phyloP scores from a whole-genome alignment of 441 rosid genomes.

The Pelargonium fulgidum region DNA sequence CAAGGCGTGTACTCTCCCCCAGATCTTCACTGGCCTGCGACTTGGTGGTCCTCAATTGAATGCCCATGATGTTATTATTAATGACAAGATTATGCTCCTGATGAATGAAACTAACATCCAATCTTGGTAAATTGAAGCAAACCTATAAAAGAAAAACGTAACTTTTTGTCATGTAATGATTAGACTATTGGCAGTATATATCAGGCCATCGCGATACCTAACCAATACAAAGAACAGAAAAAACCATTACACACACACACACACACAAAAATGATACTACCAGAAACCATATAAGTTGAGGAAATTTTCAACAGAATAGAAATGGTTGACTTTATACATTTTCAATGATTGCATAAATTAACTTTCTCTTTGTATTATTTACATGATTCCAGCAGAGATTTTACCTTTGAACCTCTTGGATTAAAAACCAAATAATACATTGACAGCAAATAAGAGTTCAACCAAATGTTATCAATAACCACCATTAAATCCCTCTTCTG shows the following conservation, averaged over 20 bases:
- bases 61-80: slow-evolving; percentile 81
- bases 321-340: neutral
- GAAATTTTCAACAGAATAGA: neutral
- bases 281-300: neutral
- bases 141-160: slow-evolving; percentile 44
- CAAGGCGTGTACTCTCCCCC: slow-evolving; percentile 88
- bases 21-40: slow-evolving; percentile 72
- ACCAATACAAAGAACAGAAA: neutral
- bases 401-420: neutral
- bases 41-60: slow-evolving; percentile 67
- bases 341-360: neutral
- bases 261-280: neutral
- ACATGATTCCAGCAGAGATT: neutral
- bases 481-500: neutral
- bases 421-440: neutral
- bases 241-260: neutral
- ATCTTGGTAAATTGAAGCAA: slow-evolving; percentile 66
- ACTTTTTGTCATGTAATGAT: neutral
- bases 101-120: slow-evolving; percentile 75
- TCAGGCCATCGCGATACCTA: neutral
- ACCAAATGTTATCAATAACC: slow-evolving; percentile 4
- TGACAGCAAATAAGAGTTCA: neutral
- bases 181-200: neutral
- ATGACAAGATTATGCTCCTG: slow-evolving; percentile 54
- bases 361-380: neutral